Evolutionary conservation across 176 grass and related monocot species (phyloP), one percentile per base, ranked within the genome.

Genomic region (Avena eriantha): DNA sequence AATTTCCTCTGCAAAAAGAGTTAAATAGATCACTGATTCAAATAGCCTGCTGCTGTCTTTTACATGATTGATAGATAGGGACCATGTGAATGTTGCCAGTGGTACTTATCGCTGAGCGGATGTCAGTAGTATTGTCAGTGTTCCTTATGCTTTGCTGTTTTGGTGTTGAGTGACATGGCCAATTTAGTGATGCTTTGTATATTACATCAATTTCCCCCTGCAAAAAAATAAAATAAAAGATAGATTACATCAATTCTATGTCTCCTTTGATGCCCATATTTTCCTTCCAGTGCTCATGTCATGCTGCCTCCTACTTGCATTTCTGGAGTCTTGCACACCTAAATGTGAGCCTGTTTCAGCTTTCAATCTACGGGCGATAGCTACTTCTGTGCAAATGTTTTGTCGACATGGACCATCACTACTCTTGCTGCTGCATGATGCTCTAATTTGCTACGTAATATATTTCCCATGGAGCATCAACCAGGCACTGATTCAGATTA

Each of bases 241-340:
- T 50, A 56, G 49, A 3, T 56, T 19, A 35, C 50, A 21, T 16
- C 49, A 35, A 56, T 56, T 35, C 33, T 10, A 35, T 7, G 9
- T 4, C 17, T 46, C 35, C 9, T 45, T 35, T 17, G 23, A 51
- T 53, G 7, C 1, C 47, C 73, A 77, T 56, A 54, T 7, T 14
- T 10, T 17, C 16, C 54, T 35, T 55, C 51, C 49, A 77, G 16
- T 11, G 49, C 74, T 77, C 48, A 14, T 13, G 48, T 14, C 48
- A 50, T 50, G 48, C 48, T 14, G 48, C n/a, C 45, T 15, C 22
- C 8, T 29, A 59, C 57, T 80, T 45, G 39, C 21, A 47, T 4
- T 19, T 80, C 36, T 16, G 57, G 22, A 33, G 47, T 76, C 48
- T 76, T 76, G 24, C 24, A 76, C 73, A 63, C 77, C 56, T 23